Conservation (phyloP, 805 yeast genomes). For the Saccharomycopsis fibuligera region DNA sequence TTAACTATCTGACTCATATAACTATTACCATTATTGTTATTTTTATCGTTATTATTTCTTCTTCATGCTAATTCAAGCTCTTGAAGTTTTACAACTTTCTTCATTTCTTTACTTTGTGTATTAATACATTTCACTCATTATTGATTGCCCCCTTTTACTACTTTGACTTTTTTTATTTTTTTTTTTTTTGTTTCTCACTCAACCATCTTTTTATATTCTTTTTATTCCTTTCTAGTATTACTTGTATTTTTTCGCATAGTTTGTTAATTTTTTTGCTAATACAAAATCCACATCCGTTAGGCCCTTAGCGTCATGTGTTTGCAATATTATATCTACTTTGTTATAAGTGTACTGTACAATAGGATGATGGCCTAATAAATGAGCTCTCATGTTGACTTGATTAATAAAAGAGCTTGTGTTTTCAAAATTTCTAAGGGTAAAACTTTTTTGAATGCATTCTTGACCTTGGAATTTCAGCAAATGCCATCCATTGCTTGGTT, state of each 20-base stretch:
- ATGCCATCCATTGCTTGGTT: background rate
- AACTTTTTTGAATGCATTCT: constrained; percentile 30
- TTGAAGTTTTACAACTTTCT: too few species aligned
- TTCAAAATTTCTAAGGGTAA: constrained; percentile 45
- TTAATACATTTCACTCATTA: too few species aligned
- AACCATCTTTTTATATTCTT: background rate
- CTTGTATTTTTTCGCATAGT: constrained; percentile 25
- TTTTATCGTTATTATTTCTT: too few species aligned
- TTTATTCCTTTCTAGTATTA: background rate
- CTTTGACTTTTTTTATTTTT: too few species aligned
- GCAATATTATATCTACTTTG: constrained; percentile 43
- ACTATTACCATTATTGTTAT: too few species aligned
- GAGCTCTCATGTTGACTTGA: constrained; percentile 50
- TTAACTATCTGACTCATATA: too few species aligned
- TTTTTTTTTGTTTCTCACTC: background rate
- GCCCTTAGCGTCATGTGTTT: constrained; percentile 59
- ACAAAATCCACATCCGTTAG: constrained; percentile 51
- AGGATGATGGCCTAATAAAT: constrained; percentile 63
- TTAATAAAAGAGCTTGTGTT: constrained; percentile 64
- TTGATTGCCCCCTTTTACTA: too few species aligned
- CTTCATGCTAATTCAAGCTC: too few species aligned
- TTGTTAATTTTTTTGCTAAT: constrained; percentile 45
- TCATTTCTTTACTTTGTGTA: too few species aligned
- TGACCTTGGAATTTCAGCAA: background rate
- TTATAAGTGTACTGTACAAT: constrained; percentile 59